Percentiles rank a stretch among this genome's conserved stretches.
phyloP scores from a whole-genome alignment of 2,329 filamentous ascomycete species.

The Dactylellina leptospora region DNA sequence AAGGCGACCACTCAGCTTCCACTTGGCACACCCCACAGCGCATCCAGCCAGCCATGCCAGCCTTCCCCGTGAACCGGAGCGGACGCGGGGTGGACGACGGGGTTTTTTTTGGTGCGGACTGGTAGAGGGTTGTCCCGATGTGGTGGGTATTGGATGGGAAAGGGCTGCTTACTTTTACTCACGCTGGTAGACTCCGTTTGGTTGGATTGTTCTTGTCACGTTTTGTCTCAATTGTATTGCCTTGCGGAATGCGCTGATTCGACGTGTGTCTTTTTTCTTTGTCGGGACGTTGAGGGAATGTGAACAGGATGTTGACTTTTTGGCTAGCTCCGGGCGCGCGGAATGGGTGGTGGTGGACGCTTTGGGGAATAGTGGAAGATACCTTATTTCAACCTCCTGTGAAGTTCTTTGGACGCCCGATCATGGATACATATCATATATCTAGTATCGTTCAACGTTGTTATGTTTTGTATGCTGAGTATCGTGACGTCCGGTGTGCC shows the following conservation, averaged over 20 bases:
- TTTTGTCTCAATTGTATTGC: slow-evolving; percentile 40
- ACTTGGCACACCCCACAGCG: slow-evolving; percentile 36
- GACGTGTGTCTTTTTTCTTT: neutral
- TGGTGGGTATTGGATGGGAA: slow-evolving; percentile 47
- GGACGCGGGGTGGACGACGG: too few species aligned
- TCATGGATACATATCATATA: too few species aligned
- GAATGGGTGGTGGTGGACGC: slow-evolving; percentile 24
- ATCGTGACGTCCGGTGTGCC: too few species aligned
- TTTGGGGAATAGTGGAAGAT: slow-evolving; percentile 33
- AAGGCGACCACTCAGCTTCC: slow-evolving; percentile 52
- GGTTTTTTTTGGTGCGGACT: too few species aligned
- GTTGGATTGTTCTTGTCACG: slow-evolving; percentile 9
- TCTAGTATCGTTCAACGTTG: too few species aligned
- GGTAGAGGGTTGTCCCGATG: slow-evolving; percentile 25
- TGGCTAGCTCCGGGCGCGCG: slow-evolving; percentile 6
- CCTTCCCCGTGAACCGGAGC: too few species aligned
- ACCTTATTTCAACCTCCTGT: slow-evolving; percentile 54
- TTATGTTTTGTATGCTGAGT: too few species aligned
- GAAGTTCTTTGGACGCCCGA: too few species aligned
- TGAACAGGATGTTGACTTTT: slow-evolving; percentile 2
- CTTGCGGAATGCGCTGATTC: slow-evolving; percentile 19
- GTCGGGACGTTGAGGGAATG: slow-evolving; percentile 6
- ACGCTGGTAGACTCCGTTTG: neutral
- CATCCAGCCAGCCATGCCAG: neutral
- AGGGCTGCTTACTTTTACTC: neutral